A percentile compares a stretch with the other conserved stretches of the same genome.
phyloP scores from a whole-genome alignment of 139 green algal genomes.

The Mesostigma viride region DNA sequence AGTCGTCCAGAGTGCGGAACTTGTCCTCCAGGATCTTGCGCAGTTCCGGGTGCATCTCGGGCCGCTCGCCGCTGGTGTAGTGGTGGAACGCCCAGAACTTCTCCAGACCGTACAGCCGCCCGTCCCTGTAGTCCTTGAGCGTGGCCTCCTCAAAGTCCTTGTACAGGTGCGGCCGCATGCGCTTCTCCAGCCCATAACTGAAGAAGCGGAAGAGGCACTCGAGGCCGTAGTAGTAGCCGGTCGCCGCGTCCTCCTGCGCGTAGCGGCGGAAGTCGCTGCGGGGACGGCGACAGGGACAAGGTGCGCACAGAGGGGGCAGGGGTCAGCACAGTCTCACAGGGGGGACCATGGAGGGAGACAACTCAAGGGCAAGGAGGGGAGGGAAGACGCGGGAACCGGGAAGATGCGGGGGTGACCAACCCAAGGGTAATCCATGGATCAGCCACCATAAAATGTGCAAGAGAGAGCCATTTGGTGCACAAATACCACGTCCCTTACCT shows the following conservation, averaged over 20 bases:
- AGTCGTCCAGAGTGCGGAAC: slow-evolving; percentile 63
- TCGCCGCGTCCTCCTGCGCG: slow-evolving; percentile 46
- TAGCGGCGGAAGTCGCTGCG: slow-evolving; percentile 29
- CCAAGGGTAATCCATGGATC: too few relatives aligned
- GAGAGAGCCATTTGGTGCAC: too few relatives aligned
- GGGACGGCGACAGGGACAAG: too few relatives aligned
- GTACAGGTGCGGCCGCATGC: slow-evolving; percentile 59
- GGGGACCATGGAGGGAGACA: too few relatives aligned
- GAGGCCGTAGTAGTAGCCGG: slow-evolving; percentile 79
- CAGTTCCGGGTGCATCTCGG: slow-evolving; percentile 39
- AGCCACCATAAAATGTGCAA: too few relatives aligned
- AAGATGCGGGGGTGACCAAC: too few relatives aligned
- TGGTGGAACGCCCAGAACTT: slow-evolving; percentile 90
- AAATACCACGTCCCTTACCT: too few relatives aligned
- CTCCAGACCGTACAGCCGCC: slow-evolving; percentile 87
- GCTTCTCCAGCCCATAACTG: slow-evolving; percentile 83
- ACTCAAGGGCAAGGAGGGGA: too few relatives aligned
- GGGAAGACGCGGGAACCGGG: too few relatives aligned
- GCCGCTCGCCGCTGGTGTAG: slow-evolving; percentile 53
- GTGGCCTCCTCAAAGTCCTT: slow-evolving; percentile 70
- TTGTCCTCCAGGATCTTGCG: slow-evolving; percentile 52
- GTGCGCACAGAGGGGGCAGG: not conserved
- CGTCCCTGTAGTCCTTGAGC: slow-evolving; percentile 55
- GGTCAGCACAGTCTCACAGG: too few relatives aligned
- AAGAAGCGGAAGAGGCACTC: slow-evolving; percentile 91